Conservation (phyloP, 345 rosid genomes). For the Ricinus communis region DNA sequence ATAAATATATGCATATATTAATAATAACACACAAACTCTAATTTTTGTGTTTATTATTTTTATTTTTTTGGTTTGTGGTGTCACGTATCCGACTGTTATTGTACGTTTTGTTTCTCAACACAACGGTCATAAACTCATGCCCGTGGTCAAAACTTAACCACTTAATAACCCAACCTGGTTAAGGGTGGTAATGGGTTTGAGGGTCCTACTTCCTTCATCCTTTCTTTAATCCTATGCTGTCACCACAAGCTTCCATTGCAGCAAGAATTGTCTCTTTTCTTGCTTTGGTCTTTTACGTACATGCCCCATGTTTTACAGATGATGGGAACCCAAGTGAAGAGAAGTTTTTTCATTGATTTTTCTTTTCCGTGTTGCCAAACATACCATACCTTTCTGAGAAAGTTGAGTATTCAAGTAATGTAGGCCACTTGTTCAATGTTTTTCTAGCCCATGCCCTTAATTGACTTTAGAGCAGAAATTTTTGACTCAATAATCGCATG, state of each 20-base stretch:
- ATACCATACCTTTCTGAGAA: no score
- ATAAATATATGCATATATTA: neutral
- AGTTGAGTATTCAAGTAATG: no score
- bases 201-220: no score
- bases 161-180: constrained; percentile 23
- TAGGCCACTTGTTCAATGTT: no score
- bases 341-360: no score
- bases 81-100: constrained; percentile 2
- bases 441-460: no score
- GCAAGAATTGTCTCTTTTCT: neutral
- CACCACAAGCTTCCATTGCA: neutral
- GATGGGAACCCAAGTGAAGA: no score
- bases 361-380: no score
- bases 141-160: constrained; percentile 18
- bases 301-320: neutral
- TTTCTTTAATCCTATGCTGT: neutral
- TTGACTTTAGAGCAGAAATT: no score
- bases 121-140: constrained; percentile 40
- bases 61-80: neutral
- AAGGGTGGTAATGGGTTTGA: neutral
- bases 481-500: no score
- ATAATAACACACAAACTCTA: no score
- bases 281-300: neutral
- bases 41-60: neutral
- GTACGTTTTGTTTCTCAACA: neutral